These are phyloP conservation scores for Neurospora pannonica DNA, from an alignment of 495 filamentous ascomycete genomes.

Conservation along the genomic window DNA sequence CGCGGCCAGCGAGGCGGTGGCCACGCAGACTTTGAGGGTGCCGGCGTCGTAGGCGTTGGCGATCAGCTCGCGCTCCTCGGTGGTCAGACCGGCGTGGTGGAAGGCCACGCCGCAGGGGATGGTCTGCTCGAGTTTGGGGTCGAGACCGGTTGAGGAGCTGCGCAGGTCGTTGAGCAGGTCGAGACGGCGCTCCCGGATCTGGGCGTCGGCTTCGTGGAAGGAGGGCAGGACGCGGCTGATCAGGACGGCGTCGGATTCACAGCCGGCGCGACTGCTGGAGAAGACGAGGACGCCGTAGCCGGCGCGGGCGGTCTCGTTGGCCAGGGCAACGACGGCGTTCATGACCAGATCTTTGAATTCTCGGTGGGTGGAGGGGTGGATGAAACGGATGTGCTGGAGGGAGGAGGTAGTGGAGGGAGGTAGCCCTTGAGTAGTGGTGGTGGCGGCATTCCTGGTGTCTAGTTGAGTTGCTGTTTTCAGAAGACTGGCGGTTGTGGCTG, in stretches of 20 bases:
- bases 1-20: conserved; percentile 77
- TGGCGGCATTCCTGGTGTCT: conserved; percentile 25
- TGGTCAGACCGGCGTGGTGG: conserved; percentile 72
- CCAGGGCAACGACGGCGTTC: conserved; percentile 62
- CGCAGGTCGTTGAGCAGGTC: conserved; percentile 63
- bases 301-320: conserved; percentile 53
- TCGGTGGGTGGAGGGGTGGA: conserved; percentile 46
- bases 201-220: conserved; percentile 29
- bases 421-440: conserved; percentile 8
- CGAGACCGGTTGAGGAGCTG: conserved; percentile 57
- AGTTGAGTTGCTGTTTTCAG: conserved; percentile 52
- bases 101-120: conserved; percentile 63
- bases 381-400: conserved; percentile 25
- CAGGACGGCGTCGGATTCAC: conserved; percentile 53
- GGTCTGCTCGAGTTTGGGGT: conserved; percentile 55
- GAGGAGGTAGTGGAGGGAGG: conserved; percentile 24
- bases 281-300: conserved; percentile 72
- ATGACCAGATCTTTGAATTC: conserved; percentile 54
- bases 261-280: conserved; percentile 57
- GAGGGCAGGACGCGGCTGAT: conserved; percentile 55
- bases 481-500: conserved; percentile 51
- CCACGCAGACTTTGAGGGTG: conserved; percentile 61
- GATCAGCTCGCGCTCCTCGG: conserved; percentile 69
- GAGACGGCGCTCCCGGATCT: conserved; percentile 46
- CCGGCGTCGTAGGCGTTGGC: conserved; percentile 65